Conservation (phyloP, 192 early-diverging fungal genomes). For the Glomus cerebriforme region DNA sequence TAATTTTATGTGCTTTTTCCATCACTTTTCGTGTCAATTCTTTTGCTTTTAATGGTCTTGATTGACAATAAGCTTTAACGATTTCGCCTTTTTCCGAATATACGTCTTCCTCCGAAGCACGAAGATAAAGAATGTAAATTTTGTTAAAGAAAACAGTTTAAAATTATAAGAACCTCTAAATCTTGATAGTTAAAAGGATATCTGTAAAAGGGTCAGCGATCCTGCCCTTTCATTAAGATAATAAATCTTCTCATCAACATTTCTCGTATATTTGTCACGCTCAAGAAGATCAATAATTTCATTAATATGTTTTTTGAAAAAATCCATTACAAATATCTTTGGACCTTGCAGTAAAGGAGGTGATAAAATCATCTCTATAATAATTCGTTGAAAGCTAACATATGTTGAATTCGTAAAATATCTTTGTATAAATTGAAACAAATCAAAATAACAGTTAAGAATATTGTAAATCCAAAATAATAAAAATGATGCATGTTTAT, state of each 20-base stretch:
- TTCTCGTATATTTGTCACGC: slow-evolving; percentile 14
- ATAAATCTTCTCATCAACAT: slow-evolving; percentile 31
- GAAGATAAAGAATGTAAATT: slow-evolving; percentile 49
- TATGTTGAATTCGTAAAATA: slow-evolving; percentile 3
- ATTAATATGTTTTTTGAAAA: slow-evolving; percentile 53
- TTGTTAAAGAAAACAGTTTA: slow-evolving; percentile 20
- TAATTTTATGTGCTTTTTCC: slow-evolving; percentile 42
- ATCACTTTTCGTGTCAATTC: slow-evolving; percentile 50
- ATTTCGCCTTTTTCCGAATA: slow-evolving; percentile 46
- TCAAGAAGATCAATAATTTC: slow-evolving; percentile 55
- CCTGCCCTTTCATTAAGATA: slow-evolving; percentile 45
- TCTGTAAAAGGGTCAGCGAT: slow-evolving; percentile 51
- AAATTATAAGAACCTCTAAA: background rate
- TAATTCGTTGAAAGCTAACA: slow-evolving; percentile 44
- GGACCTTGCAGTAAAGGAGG: slow-evolving; percentile 53
- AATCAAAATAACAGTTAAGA: background rate
- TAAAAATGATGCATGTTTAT: no score
- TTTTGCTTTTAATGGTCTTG: slow-evolving; percentile 37
- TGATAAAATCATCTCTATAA: slow-evolving; percentile 50
- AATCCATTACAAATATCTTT: slow-evolving; percentile 43
- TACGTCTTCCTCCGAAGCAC: slow-evolving; percentile 39
- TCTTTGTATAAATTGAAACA: slow-evolving; percentile 2
- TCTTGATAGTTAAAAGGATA: slow-evolving; percentile 42
- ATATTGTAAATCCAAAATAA: background rate
- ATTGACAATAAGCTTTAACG: slow-evolving; percentile 37